Evolutionary conservation across 169 alveolate genomes (phyloP), one percentile per base, ranked within the genome.

Genomic region (Eimeria tenella): DNA sequence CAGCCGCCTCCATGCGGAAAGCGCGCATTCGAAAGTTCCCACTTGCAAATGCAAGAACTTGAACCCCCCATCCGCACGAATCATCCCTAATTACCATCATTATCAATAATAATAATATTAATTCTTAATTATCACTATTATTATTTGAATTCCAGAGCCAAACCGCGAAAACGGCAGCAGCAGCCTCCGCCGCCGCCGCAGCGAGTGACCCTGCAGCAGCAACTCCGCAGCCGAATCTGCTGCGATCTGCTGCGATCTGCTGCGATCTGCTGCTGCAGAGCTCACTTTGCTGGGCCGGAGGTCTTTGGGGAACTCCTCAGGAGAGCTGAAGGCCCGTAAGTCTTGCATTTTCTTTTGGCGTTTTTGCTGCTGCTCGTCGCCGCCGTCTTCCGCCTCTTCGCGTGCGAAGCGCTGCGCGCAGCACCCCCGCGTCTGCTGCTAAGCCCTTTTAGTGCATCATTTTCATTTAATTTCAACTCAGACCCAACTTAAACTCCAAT

Each of bases 301-400:
- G 49, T 91, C 94, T 49, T 74, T 53, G 7, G 94, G 94, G 7
- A 91, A 91, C 6, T 56, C 90, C 8, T 91, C 94, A 1, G 91
- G 92, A 25, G 83, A 31, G 19, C 49, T 3, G 84, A 91, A 91
- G 19, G 90, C 83, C 56, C 50, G 11, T 5, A 91, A 52, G 9
- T 79, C 94, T 15, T 79, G 71, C 94, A 91, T 91, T 42, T 91
- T 91, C 68, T n/a, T 6, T 42, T 79, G 86, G n/a, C 60, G 70
- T 23, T 56, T 68, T 56, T 88, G 79, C 86, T 88, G 79, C 75
- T 79, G 21, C 75, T 88, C 94, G 17, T 9, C 58, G 21, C 86
- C 86, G 8, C 63, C 94, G 53, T 71, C 94, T 1, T 74, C 84
- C 9, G 84, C 84, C 8, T 74, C 84, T 13, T 74, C 84, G 23